Evolutionary conservation across 495 filamentous ascomycete genomes (phyloP).

Genomic region (Xylaria venustula): DNA sequence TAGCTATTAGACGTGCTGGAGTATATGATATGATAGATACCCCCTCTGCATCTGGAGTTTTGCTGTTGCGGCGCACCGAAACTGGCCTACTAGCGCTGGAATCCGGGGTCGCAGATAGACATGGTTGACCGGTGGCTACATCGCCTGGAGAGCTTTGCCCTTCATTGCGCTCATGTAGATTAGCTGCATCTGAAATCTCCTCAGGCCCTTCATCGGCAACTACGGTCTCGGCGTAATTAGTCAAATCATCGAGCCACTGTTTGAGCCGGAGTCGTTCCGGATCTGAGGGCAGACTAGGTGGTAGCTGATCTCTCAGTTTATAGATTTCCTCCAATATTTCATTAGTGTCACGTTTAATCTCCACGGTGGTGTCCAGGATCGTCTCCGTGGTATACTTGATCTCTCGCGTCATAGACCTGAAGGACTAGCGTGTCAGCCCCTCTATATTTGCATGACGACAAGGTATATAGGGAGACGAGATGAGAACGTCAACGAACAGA

Average conservation of each 20-base stretch:
- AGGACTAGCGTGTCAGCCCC: background rate
- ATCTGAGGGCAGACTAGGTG: background rate
- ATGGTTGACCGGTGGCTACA: no score
- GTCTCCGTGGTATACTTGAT: background rate
- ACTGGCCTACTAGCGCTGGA: no score
- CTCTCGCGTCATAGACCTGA: background rate
- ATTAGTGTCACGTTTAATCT: constrained; percentile 22
- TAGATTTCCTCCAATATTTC: constrained; percentile 23
- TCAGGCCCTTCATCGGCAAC: background rate
- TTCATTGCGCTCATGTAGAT: background rate
- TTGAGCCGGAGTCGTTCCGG: constrained; percentile 12
- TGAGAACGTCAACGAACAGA: constrained; percentile 7
- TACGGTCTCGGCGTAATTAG: constrained; percentile 23
- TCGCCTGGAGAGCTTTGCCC: background rate
- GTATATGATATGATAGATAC: no score
- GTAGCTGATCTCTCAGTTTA: constrained; percentile 14
- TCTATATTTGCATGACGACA: no score
- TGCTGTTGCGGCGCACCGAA: no score
- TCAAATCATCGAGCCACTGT: constrained; percentile 21
- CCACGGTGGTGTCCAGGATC: background rate
- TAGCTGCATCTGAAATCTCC: no score
- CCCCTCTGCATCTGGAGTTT: no score
- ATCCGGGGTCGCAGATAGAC: no score
- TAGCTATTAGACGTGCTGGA: no score
- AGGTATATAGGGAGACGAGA: background rate